Conservation (phyloP, 2,329 filamentous ascomycete species). For the Neocucurbitaria cava region DNA sequence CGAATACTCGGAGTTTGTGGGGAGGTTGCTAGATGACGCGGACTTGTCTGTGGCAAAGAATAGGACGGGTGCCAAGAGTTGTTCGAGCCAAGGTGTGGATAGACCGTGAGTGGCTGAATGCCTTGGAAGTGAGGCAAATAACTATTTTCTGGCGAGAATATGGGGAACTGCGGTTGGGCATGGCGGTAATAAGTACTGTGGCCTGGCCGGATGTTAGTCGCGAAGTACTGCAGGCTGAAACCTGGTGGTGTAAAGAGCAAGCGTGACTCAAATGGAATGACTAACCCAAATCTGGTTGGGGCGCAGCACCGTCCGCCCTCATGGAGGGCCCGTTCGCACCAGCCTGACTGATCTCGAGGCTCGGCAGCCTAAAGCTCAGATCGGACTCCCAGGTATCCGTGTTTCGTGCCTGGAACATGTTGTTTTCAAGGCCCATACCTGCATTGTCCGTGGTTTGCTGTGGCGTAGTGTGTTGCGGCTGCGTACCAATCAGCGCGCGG, state of each 20-base stretch:
- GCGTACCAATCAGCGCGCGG: slow-evolving; percentile 36
- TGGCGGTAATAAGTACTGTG: slow-evolving; percentile 40
- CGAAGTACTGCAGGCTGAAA: slow-evolving; percentile 38
- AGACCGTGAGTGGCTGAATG: slow-evolving; percentile 39
- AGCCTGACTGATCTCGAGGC: slow-evolving; percentile 18
- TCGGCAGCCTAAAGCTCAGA: slow-evolving; percentile 32
- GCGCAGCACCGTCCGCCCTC: slow-evolving; percentile 18
- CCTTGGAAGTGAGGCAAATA: slow-evolving; percentile 39
- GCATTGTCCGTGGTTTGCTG: slow-evolving; percentile 26
- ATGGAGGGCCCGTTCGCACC: slow-evolving; percentile 10
- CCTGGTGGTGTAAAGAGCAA: slow-evolving; percentile 19
- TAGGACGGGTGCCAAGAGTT: slow-evolving; percentile 36
- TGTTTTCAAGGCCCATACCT: slow-evolving; percentile 21
- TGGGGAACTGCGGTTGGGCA: slow-evolving; percentile 31
- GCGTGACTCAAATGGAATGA: slow-evolving; percentile 31
- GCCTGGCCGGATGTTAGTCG: slow-evolving; percentile 28
- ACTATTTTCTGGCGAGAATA: slow-evolving; percentile 26
- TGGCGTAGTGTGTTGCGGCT: slow-evolving; percentile 35
- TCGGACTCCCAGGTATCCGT: slow-evolving; percentile 36
- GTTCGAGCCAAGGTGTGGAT: slow-evolving; percentile 37
- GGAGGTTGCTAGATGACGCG: slow-evolving; percentile 44
- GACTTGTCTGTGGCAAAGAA: slow-evolving; percentile 38
- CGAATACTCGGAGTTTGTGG: slow-evolving; percentile 34
- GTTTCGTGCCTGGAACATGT: slow-evolving; percentile 42
- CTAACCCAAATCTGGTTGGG: slow-evolving; percentile 31